A percentile compares a stretch with the other conserved stretches of the same genome.
These are phyloP conservation scores for Hypoxylon trugodes DNA, from an alignment of 495 filamentous ascomycete genomes.

Conservation along the genomic window DNA sequence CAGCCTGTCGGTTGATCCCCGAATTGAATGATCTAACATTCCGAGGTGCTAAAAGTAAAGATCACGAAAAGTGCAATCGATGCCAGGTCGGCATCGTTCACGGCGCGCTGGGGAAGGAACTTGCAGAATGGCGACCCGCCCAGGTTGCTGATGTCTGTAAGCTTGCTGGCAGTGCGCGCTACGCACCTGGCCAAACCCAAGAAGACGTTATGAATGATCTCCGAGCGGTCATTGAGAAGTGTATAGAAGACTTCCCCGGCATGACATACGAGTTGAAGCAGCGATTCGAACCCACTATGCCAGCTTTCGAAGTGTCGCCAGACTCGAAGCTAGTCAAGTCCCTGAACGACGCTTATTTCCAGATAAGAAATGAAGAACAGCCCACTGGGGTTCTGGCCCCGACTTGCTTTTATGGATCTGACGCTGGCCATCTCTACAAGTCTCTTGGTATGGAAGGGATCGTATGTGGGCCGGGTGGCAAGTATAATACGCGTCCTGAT, in stretches of 20 bases:
- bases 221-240: conserved; percentile 12
- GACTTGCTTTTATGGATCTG: conserved; percentile 28
- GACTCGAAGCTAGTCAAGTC: conserved; percentile 17
- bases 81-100: conserved; percentile 26
- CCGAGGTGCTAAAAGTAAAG: conserved; percentile 16
- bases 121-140: conserved; percentile 25
- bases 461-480: conserved; percentile 22
- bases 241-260: conserved; percentile 9
- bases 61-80: conserved; percentile 24
- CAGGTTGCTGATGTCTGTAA: conserved; percentile 27
- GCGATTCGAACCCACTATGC: conserved; percentile 22
- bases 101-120: conserved; percentile 20
- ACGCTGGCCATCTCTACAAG: conserved; percentile 26
- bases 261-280: conserved; percentile 26
- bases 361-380: conserved; percentile 20
- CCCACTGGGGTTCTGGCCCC: conserved; percentile 23
- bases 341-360: conserved; percentile 18
- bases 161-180: conserved; percentile 22
- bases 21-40: conserved; percentile 15
- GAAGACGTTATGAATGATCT: conserved; percentile 24
- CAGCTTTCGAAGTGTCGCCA: conserved; percentile 24
- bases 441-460: conserved; percentile 29
- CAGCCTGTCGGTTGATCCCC: conserved; percentile 24
- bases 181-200: conserved; percentile 26
- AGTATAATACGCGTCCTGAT: conserved; percentile 27